Evolutionary conservation across 2,329 filamentous ascomycete genomes (phyloP), one percentile per base, ranked within the genome.

Genomic region (Colletotrichum destructivum): DNA sequence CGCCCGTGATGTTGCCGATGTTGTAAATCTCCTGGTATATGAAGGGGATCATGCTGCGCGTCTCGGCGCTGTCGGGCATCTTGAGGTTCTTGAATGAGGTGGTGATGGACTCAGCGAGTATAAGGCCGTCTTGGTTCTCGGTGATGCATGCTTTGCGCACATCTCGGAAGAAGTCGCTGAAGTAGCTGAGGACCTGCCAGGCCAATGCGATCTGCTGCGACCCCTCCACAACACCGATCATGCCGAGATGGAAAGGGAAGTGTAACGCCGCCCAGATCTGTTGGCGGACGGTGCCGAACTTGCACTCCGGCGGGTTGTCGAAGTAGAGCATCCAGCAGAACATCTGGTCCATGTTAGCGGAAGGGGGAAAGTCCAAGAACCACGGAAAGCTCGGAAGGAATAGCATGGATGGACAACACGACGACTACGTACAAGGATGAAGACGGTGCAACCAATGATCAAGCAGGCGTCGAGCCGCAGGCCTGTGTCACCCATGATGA

Each of bases 271-370:
- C 83, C 84, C 84, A 87, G 46, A 88, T 80, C 70, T 88, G 87
- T 73, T 89, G 88, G 5, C 84, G 81, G 49, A 88, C 83, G 40
- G 82, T 86, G 47, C 86, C 86, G 71, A 87, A 86, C 66, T 83
- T 81, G 42, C 82, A 82, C 61, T 84, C 82, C 6, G 87, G 87
- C 59, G 86, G 85, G 54, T 88, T 84, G 74, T 89, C 88, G 73
- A 89, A 90, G 78, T 90, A 90, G 7, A 88, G 81, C 75, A 87
- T 85, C 84, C 86, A 89, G 54, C 88, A 78, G 49, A 89, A 80
- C 40, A 71, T 66, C 71, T 67, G 13, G 9, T 2, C 26, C 26
- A 26, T 26, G 26, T 26, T 26, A 26, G 26, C 4, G 26, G 26
- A 4, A 26, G 26, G 26, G 4, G 4, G 3, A 26, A 4, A 26